These are phyloP conservation scores for Coffea canephora DNA, from an alignment of 257 asterid genomes.

Conservation along the genomic window DNA sequence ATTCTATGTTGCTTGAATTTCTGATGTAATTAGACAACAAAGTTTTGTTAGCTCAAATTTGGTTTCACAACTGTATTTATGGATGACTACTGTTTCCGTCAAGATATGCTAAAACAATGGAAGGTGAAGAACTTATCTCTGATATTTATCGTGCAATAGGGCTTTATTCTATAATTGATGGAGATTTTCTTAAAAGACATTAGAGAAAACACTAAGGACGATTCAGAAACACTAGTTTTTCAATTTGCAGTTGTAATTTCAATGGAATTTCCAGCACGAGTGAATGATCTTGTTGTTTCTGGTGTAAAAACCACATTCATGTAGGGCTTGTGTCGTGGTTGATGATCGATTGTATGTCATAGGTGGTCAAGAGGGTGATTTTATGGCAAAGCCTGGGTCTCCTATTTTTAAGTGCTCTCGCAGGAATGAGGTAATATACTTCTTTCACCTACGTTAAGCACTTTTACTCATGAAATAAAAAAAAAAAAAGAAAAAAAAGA, in stretches of 20 bases:
- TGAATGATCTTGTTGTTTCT: background rate
- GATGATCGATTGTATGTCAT: constrained; percentile 62
- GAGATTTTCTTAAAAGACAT: background rate
- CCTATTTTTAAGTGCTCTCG: constrained; percentile 94
- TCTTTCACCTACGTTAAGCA: background rate
- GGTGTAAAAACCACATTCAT: constrained; percentile 16
- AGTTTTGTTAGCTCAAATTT: background rate
- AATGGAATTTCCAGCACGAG: constrained; percentile 17
- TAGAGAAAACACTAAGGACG: no score
- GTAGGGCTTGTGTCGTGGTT: constrained; percentile 81
- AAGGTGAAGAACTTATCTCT: background rate
- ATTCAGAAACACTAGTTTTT: background rate
- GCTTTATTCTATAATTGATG: background rate
- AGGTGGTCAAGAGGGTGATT: constrained; percentile 96
- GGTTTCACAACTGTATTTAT: background rate
- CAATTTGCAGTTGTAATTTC: background rate
- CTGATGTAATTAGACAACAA: background rate
- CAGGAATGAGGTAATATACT: constrained; percentile 63
- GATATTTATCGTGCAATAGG: no score
- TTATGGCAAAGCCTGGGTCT: constrained; percentile 95
- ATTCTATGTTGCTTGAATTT: background rate
- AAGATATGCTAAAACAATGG: background rate
- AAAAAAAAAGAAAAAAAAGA: background rate
- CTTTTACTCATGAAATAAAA: background rate
- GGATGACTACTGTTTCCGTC: background rate